Evolutionary conservation across 179 eudicot species (phyloP).

Genomic region (Beta corolliflora): DNA sequence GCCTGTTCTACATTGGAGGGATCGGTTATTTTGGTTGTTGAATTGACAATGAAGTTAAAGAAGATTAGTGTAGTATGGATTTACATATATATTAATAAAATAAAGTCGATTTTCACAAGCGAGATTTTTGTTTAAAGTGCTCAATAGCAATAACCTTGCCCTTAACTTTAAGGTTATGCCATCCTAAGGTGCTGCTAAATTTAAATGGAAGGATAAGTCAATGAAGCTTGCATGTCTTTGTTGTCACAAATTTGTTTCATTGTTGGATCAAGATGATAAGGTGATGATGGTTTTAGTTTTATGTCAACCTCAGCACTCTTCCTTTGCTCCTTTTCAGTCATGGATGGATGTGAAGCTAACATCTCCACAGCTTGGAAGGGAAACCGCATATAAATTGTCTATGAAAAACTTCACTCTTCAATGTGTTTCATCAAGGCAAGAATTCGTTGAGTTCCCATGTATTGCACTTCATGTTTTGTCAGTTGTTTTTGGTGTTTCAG

Average conservation of each 20-base stretch:
- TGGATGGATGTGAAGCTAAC: constrained; percentile 94
- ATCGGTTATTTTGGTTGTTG: neutral
- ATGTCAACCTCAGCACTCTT: neutral
- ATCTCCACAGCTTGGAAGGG: constrained; percentile 96
- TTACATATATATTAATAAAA: neutral
- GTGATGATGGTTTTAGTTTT: neutral
- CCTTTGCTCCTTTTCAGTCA: constrained; percentile 45
- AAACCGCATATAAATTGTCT: constrained; percentile 79
- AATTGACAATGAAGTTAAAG: neutral
- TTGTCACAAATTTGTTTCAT: neutral
- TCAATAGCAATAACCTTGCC: neutral
- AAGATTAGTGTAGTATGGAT: neutral
- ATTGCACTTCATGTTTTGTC: neutral
- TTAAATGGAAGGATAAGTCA: neutral
- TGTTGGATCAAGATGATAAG: neutral
- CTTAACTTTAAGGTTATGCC: neutral
- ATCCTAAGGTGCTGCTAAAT: no score
- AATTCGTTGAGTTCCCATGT: constrained; percentile 13
- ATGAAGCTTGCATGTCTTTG: constrained; percentile 2
- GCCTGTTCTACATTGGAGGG: neutral
- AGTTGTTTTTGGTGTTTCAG: neutral
- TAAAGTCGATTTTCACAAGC: no score
- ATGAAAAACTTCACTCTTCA: constrained; percentile 61
- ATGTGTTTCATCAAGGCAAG: constrained; percentile 78
- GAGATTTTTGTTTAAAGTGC: neutral